Percentiles rank a stretch among this genome's conserved stretches.
phyloP scores from a whole-genome alignment of 2,329 filamentous ascomycete species.

The Alternaria atra region DNA sequence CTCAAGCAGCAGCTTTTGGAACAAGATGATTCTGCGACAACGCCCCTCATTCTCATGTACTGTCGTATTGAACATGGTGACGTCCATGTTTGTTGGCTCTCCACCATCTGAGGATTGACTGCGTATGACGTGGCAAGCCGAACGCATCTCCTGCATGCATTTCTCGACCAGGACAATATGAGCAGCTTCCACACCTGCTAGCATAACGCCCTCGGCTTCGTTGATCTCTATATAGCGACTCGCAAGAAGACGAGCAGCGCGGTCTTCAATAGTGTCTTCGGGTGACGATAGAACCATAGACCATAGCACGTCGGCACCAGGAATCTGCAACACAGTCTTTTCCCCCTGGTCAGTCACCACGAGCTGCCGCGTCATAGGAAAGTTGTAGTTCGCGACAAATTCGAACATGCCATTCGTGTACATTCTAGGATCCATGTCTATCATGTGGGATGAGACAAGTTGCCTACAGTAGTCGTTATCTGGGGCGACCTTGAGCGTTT shows the following conservation, averaged over 20 bases:
- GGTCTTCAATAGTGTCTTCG: slow-evolving; percentile 69
- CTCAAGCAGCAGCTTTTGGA: slow-evolving; percentile 45
- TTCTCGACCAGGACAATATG: slow-evolving; percentile 77
- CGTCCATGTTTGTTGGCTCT: slow-evolving; percentile 20
- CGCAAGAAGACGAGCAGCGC: slow-evolving; percentile 75
- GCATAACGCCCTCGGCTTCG: slow-evolving; percentile 51
- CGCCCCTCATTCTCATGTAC: slow-evolving; percentile 32
- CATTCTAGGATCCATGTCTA: slow-evolving; percentile 63
- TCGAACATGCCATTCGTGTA: slow-evolving; percentile 70
- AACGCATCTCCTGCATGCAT: slow-evolving; percentile 70
- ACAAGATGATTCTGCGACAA: slow-evolving; percentile 46
- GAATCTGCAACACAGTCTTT: slow-evolving; percentile 57
- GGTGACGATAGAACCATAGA: slow-evolving; percentile 77
- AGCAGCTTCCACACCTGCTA: slow-evolving; percentile 61
- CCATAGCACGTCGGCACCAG: slow-evolving; percentile 79
- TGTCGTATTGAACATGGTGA: slow-evolving; percentile 36
- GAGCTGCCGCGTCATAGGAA: slow-evolving; percentile 27
- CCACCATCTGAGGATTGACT: background rate
- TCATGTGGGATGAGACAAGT: slow-evolving; percentile 62
- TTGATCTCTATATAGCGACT: slow-evolving; percentile 71
- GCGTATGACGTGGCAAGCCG: slow-evolving; percentile 30
- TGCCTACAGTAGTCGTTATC: slow-evolving; percentile 43
- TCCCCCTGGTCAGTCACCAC: slow-evolving; percentile 30
- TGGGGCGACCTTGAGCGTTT: slow-evolving; percentile 29
- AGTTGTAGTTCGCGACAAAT: slow-evolving; percentile 63